Conservation (phyloP, 495 filamentous ascomycete genomes). For the Thermochaetoides thermophila region DNA sequence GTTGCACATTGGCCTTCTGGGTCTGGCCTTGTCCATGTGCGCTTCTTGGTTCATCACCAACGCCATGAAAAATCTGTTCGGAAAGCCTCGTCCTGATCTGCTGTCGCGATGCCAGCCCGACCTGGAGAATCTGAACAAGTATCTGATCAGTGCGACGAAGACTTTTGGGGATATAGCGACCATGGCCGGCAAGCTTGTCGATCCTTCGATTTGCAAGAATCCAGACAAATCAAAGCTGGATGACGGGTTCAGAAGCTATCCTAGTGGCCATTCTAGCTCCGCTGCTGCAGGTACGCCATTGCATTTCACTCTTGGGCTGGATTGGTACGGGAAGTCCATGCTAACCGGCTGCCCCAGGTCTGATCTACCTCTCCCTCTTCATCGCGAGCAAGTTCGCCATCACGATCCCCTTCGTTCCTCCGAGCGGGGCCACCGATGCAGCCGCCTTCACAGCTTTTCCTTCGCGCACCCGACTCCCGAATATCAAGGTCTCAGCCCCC, state of each 20-base stretch:
- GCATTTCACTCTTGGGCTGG: no score
- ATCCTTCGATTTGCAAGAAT: constrained; percentile 53
- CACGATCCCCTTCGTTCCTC: constrained; percentile 42
- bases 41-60: constrained; percentile 65
- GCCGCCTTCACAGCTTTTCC: constrained; percentile 33
- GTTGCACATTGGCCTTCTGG: constrained; percentile 65
- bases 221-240: constrained; percentile 49
- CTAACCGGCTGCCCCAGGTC: constrained; percentile 27
- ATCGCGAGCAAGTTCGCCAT: constrained; percentile 47
- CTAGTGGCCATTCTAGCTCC: constrained; percentile 48
- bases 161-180: constrained; percentile 15
- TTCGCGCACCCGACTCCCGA: constrained; percentile 21
- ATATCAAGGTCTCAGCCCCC: constrained; percentile 8
- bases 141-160: constrained; percentile 25
- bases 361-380: constrained; percentile 67
- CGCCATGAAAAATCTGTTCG: constrained; percentile 72
- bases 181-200: constrained; percentile 39
- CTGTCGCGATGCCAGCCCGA: constrained; percentile 54
- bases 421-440: constrained; percentile 18
- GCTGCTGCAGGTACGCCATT: constrained; percentile 46
- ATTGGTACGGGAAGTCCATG: no score
- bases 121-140: constrained; percentile 24
- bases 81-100: constrained; percentile 73
- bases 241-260: constrained; percentile 79
- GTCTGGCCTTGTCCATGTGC: constrained; percentile 50